Base-by-base conservation (phyloP, 2,329 filamentous ascomycete genomes). In the Ascosphaera pollenicola region DNA sequence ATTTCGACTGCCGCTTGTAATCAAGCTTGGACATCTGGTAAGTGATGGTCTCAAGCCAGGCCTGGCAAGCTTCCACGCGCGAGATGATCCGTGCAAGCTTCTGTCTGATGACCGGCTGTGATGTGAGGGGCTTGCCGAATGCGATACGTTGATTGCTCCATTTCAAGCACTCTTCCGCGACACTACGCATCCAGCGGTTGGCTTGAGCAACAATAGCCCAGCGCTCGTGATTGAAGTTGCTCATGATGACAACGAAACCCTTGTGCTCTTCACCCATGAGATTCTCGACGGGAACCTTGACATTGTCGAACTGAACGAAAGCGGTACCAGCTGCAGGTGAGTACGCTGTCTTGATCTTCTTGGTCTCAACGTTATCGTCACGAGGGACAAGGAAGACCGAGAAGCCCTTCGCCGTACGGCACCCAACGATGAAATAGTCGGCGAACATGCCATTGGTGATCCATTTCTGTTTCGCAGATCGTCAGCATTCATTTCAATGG, bases 31-130 rank as follows among this genome's bases (percentile, higher is more conserved):
- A 78, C 82, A 91, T 91, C 54, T 91, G 82, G 62, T 83, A 82
- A 16, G 81, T 83, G 51, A 89, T 75, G 34, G 70, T 73, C 56
- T 91, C 82, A 37, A 89, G 69, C 80, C 80, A 91, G 16, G 81
- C 70, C 56, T 91, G 82, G 58, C 79, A 77, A n/a, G 78, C 68
- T 57, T 92, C 82, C 47, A 74, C 70, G 38, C 79, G 72, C 3
- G 78, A 72, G 47, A 91, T 89, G 80, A 91, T 89, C 54, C 80
- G 81, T 44, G 82, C 82, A 41, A 91, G 71, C 73, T 91, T 91
- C 51, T 80, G 75, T 16, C 76, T 61, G 40, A 75, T 75, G 32
- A 70, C 66, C 37, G 73, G 68, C 46, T 68, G 67, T 11, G 64
- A 52, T 39, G 73, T 66, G 4, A 75, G 56, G 0, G 67, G 64